Evolutionary conservation across 768 basidiomycete species (phyloP), one percentile per base, ranked within the genome.

Genomic region (Pleurotus cornucopiae): DNA sequence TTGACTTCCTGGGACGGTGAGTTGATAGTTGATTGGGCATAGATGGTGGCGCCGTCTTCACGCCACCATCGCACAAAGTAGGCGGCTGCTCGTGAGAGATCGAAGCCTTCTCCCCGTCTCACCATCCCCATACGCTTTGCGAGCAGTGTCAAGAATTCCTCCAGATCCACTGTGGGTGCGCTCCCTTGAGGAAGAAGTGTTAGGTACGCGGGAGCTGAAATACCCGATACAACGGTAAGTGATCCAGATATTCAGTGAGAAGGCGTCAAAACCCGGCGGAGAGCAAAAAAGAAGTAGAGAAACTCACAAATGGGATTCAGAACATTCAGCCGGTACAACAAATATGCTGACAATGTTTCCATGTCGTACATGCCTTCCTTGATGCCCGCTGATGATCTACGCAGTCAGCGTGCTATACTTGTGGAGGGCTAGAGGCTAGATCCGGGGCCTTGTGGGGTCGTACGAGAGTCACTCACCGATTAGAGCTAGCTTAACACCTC

Each of bases 11-110:
- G 49, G 21, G 57, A 45, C 46, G 18, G 7, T 26, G 54, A 46
- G 45, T 47, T 58, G 66, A 57, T 46, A 63, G 54, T 48, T 62
- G 61, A 69, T 9, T 77, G 71, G 23, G 84, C 79, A 56, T 82
- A 73, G 44, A 81, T 68, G 47, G 83, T 71, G 5, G 85, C 79
- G 52, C 88, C 89, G 62, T 88, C 81, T 47, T 82, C 82, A 41
- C 96, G 84, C 86, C 94, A 99, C 81, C 92, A 92, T 45, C 82
- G 77, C 41, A 98, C 80, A 64, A 98, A 88, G 77, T 88, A 92
- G 18, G 76, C 74, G 3, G 88, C 88, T 6, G 94, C 91, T 20
- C 91, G 82, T 3, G 80, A 68, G 3, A 78, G 65, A 71, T 98
- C 89, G 48, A 77, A 74, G 45, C 83, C 76, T 12, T 88, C 92